Evolutionary conservation across 2,329 filamentous ascomycete species (phyloP).

Genomic region (Paracamarosporium sp.): DNA sequence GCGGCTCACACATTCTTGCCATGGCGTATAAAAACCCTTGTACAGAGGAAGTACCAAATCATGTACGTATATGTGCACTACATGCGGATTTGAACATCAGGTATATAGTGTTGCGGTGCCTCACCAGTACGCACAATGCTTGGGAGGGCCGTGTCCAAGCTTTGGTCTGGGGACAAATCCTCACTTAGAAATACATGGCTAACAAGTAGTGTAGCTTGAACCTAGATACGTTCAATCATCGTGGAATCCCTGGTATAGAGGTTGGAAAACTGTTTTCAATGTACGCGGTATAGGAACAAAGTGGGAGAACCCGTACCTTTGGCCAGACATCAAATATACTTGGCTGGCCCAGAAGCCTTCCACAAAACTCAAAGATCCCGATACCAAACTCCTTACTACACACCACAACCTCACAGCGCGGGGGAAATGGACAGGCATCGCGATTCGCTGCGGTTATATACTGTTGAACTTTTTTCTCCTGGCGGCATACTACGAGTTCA

Average conservation of each 20-base stretch:
- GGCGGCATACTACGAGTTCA: constrained; percentile 2
- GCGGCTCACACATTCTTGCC: not conserved
- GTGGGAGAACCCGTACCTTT: constrained; percentile 11
- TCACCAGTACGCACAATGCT: not conserved
- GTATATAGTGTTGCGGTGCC: not conserved
- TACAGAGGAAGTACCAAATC: not conserved
- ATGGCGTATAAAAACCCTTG: constrained; percentile 4
- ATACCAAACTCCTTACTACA: not conserved
- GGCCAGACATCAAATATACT: constrained; percentile 7
- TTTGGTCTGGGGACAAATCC: not conserved
- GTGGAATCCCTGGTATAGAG: constrained; percentile 3
- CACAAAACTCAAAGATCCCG: not conserved
- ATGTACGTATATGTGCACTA: not conserved
- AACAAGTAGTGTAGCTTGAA: not conserved
- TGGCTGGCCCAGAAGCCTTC: constrained; percentile 1
- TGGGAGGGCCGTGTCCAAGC: not conserved
- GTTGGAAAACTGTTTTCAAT: constrained; percentile 7
- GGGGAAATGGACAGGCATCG: constrained; percentile 6
- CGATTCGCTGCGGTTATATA: constrained; percentile 5
- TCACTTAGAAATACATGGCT: not conserved
- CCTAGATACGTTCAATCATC: not conserved
- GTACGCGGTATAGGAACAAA: constrained; percentile 7
- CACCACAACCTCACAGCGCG: constrained; percentile 4
- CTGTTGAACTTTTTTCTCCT: constrained; percentile 8
- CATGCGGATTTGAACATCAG: not conserved